Evolutionary conservation across 1,284 basidiomycete species (phyloP).

Genomic region (Chalciporus sp.): DNA sequence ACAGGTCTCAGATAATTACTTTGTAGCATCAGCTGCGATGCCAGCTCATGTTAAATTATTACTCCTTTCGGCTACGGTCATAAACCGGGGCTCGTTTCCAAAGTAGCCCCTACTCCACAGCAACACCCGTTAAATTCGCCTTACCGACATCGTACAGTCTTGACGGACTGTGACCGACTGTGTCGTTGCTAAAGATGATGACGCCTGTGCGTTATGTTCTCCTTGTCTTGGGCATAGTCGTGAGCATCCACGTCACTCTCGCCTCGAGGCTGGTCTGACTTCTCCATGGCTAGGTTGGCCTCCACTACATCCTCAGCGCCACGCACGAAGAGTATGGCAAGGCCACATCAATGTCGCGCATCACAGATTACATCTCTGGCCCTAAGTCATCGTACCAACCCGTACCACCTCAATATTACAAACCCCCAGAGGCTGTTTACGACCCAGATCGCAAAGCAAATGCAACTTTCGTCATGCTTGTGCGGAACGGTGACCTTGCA

Average conservation of each 20-base stretch:
- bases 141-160: no score
- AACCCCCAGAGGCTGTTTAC: conserved; percentile 38
- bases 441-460: conserved; percentile 67
- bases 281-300: conserved; percentile 50
- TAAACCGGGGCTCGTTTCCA: no score
- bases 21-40: no score
- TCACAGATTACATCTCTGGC: conserved; percentile 50
- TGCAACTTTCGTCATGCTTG: conserved; percentile 85
- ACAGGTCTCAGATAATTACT: no score
- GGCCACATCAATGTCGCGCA: conserved; percentile 58
- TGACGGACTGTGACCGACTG: background rate
- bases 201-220: conserved; percentile 75
- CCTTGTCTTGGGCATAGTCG: conserved; percentile 66
- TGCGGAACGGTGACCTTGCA: conserved; percentile 79
- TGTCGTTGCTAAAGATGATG: conserved; percentile 59
- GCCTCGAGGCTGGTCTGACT: conserved; percentile 5
- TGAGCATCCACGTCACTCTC: conserved; percentile 37
- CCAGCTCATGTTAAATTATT: no score
- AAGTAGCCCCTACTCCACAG: no score
- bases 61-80: no score
- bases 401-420: conserved; percentile 60
- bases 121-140: no score
- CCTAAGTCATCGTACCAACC: conserved; percentile 49
- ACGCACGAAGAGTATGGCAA: conserved; percentile 70
- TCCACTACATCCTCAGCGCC: conserved; percentile 74